These are phyloP conservation scores for Dryadomyces quercus-mongolicae DNA, from an alignment of 2,329 filamentous ascomycete species.

Conservation along the genomic window DNA sequence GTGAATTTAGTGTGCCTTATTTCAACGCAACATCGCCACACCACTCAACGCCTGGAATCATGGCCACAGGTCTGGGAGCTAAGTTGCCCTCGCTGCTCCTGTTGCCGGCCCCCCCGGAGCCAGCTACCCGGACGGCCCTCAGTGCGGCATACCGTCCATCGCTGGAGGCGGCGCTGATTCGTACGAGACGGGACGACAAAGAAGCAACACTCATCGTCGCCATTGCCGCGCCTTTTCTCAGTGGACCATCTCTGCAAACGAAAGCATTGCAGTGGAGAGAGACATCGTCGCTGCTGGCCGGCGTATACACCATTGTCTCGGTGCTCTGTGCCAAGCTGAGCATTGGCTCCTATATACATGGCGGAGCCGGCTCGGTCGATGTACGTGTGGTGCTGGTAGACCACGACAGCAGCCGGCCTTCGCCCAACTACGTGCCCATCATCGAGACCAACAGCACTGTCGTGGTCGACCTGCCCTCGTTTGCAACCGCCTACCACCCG, in stretches of 20 bases:
- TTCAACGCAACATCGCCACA: no score
- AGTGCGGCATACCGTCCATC: slow-evolving; percentile 48
- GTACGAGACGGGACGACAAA: slow-evolving; percentile 27
- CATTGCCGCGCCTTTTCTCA: slow-evolving; percentile 49
- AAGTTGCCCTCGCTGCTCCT: slow-evolving; percentile 43
- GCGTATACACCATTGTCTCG: slow-evolving; percentile 67
- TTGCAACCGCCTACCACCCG: slow-evolving; percentile 35
- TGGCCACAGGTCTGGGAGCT: no score
- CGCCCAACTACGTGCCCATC: slow-evolving; percentile 24
- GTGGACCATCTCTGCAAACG: slow-evolving; percentile 39
- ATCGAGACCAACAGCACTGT: slow-evolving; percentile 31
- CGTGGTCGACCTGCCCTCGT: slow-evolving; percentile 26
- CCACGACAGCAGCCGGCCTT: slow-evolving; percentile 28
- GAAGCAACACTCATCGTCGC: slow-evolving; percentile 37
- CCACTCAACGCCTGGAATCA: no score
- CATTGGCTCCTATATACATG: slow-evolving; percentile 45
- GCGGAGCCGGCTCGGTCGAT: slow-evolving; percentile 60
- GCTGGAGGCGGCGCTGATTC: slow-evolving; percentile 39
- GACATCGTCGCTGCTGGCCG: slow-evolving; percentile 64
- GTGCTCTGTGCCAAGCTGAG: slow-evolving; percentile 53
- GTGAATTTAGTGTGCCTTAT: no score
- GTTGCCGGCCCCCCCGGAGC: slow-evolving; percentile 49
- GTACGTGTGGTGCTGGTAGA: slow-evolving; percentile 63
- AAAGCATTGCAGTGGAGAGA: slow-evolving; percentile 49
- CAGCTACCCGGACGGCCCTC: slow-evolving; percentile 37